Conservation (phyloP, 2,329 filamentous ascomycete species). For the Nectriaceae sp. region DNA sequence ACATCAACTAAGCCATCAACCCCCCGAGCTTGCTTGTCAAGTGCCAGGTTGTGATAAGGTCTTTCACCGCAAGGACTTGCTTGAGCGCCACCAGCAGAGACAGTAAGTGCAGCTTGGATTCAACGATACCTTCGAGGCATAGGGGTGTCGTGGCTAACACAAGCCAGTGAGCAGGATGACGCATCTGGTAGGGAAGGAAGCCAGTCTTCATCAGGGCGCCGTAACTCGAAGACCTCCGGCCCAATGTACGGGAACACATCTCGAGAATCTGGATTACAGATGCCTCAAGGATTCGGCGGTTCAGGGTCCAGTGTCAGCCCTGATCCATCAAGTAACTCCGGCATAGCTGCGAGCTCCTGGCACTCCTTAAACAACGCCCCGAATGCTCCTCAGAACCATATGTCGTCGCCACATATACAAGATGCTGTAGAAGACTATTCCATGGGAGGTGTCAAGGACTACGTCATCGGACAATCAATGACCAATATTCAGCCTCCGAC, state of each 20-base stretch:
- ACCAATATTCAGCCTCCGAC: slow-evolving; percentile 17
- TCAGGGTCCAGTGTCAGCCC: slow-evolving; percentile 10
- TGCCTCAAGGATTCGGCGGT: slow-evolving; percentile 16
- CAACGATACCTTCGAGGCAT: not conserved
- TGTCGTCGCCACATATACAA: slow-evolving; percentile 13
- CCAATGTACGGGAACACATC: slow-evolving; percentile 15
- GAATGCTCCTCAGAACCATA: slow-evolving; percentile 12
- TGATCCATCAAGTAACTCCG: slow-evolving; percentile 6
- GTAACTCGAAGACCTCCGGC: slow-evolving; percentile 16
- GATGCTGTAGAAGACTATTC: slow-evolving; percentile 21
- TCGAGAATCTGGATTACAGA: slow-evolving; percentile 19
- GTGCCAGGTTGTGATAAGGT: slow-evolving; percentile 56
- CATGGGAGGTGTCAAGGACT: slow-evolving; percentile 21
- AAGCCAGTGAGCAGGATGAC: slow-evolving; percentile 23
- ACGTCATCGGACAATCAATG: slow-evolving; percentile 22
- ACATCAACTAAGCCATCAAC: slow-evolving; percentile 61
- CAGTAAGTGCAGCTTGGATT: slow-evolving; percentile 32
- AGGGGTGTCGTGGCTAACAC: slow-evolving; percentile 14
- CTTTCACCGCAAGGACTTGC: slow-evolving; percentile 61
- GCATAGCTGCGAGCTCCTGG: slow-evolving; percentile 25
- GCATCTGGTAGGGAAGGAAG: slow-evolving; percentile 4
- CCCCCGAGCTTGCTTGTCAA: slow-evolving; percentile 52
- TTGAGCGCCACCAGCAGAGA: slow-evolving; percentile 55
- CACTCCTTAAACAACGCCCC: slow-evolving; percentile 13
- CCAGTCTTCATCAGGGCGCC: slow-evolving; percentile 10